These are phyloP conservation scores for Solanum okadae DNA, from an alignment of 257 asterid species.

Conservation along the genomic window DNA sequence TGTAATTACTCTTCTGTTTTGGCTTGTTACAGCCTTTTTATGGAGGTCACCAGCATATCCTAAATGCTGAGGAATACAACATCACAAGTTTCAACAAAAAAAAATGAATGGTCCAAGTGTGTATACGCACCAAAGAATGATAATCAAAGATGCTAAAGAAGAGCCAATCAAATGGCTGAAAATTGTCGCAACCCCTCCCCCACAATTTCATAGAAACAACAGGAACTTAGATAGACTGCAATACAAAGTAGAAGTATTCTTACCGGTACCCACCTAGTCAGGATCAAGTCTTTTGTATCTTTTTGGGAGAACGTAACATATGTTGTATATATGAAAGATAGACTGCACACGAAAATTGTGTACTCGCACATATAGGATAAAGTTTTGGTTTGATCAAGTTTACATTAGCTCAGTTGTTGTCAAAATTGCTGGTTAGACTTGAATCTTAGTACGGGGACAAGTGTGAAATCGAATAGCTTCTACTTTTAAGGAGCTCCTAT, in stretches of 20 bases:
- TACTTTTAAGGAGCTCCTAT: neutral
- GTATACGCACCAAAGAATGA: neutral
- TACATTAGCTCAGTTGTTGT: neutral
- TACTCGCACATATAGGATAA: neutral
- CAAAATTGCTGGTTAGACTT: neutral
- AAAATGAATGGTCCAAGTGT: neutral
- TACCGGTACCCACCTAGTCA: neutral
- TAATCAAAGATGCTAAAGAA: neutral
- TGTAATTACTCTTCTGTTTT: neutral
- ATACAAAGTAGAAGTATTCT: neutral
- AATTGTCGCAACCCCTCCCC: neutral
- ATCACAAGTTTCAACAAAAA: neutral
- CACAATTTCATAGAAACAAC: neutral
- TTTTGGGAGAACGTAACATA: neutral
- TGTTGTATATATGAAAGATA: neutral
- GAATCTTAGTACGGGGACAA: neutral
- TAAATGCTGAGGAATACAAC: neutral
- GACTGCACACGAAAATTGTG: neutral
- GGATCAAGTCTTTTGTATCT: neutral
- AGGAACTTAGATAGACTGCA: neutral
- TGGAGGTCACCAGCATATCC: neutral
- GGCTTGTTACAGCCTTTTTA: neutral
- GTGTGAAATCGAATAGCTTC: neutral
- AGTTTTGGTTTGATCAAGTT: neutral
- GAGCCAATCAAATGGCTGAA: neutral